A percentile compares a stretch with the other conserved stretches of the same genome.
phyloP scores from a whole-genome alignment of 108 stramenopile genomes.

The Skeletonema menzelii region DNA sequence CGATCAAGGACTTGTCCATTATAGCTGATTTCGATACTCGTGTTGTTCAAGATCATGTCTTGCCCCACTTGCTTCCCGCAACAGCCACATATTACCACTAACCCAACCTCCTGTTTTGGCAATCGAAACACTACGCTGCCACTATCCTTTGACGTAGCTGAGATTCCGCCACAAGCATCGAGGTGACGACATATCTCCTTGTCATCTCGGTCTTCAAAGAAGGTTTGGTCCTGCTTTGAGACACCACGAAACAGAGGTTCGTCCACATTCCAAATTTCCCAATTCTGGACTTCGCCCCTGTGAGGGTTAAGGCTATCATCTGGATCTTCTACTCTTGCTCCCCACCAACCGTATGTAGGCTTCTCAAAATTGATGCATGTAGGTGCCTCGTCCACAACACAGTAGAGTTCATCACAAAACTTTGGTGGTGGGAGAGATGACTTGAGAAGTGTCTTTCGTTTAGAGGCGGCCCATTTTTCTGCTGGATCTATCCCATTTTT shows the following conservation, averaged over 20 bases:
- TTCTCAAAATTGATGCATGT: constrained; percentile 48
- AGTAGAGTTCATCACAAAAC: constrained; percentile 4
- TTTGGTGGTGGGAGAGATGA: not conserved
- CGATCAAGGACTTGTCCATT: constrained; percentile 25
- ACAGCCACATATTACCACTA: constrained; percentile 38
- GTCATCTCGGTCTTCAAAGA: constrained; percentile 43
- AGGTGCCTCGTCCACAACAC: constrained; percentile 45
- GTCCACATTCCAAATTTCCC: constrained; percentile 36
- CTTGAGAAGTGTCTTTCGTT: constrained; percentile 10
- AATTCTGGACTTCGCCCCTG: constrained; percentile 35
- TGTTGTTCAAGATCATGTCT: constrained; percentile 38
- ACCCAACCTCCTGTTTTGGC: constrained; percentile 51
- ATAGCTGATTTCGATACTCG: constrained; percentile 29
- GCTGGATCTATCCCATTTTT: constrained; percentile 27
- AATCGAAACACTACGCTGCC: constrained; percentile 50
- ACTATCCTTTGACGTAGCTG: constrained; percentile 33
- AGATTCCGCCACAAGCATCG: constrained; percentile 51
- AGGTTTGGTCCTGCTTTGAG: constrained; percentile 27
- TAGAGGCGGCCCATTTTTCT: constrained; percentile 34
- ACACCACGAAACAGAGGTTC: constrained; percentile 33
- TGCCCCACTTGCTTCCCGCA: constrained; percentile 14
- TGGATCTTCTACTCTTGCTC: constrained; percentile 35
- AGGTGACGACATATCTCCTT: constrained; percentile 44
- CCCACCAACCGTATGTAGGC: constrained; percentile 40
- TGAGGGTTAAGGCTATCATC: constrained; percentile 44